phyloP scores from a whole-genome alignment of 768 basidiomycete genomes.

The Termitomyces sp. region DNA sequence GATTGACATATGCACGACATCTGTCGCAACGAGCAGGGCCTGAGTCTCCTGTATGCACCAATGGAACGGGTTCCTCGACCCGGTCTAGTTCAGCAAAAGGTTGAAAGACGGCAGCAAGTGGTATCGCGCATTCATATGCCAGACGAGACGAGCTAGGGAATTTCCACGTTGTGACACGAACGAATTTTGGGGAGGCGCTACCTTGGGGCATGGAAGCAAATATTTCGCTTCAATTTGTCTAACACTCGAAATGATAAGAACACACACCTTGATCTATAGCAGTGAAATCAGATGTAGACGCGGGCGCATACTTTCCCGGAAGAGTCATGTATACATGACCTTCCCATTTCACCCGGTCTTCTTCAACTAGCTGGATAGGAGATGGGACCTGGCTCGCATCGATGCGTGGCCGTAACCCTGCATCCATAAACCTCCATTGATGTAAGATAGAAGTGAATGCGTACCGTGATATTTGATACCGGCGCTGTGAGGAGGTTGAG shows the following conservation, averaged over 20 bases:
- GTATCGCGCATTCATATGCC: slow-evolving; percentile 76
- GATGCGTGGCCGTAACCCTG: slow-evolving; percentile 77
- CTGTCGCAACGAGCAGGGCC: slow-evolving; percentile 83
- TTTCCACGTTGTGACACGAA: slow-evolving; percentile 87
- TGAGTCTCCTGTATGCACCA: slow-evolving; percentile 61
- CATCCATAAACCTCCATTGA: slow-evolving; percentile 5
- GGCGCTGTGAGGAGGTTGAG: slow-evolving; percentile 65
- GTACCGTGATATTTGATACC: slow-evolving; percentile 47
- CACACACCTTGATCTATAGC: slow-evolving; percentile 82
- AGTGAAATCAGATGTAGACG: slow-evolving; percentile 81
- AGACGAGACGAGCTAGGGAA: slow-evolving; percentile 78
- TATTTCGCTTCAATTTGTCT: background rate
- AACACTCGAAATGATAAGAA: background rate
- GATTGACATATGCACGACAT: slow-evolving; percentile 90
- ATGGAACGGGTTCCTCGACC: slow-evolving; percentile 73
- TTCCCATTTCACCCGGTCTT: slow-evolving; percentile 77
- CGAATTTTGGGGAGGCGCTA: slow-evolving; percentile 88
- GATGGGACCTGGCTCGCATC: slow-evolving; percentile 92
- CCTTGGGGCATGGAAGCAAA: slow-evolving; percentile 30
- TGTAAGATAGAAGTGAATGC: background rate
- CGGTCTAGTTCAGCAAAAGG: slow-evolving; percentile 83
- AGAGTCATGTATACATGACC: slow-evolving; percentile 57
- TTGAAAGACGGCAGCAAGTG: slow-evolving; percentile 79
- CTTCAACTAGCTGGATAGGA: slow-evolving; percentile 70
- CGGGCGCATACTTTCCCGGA: slow-evolving; percentile 59